Base-by-base conservation (phyloP, 2,329 filamentous ascomycete species). In the Cladosporium colombiae region DNA sequence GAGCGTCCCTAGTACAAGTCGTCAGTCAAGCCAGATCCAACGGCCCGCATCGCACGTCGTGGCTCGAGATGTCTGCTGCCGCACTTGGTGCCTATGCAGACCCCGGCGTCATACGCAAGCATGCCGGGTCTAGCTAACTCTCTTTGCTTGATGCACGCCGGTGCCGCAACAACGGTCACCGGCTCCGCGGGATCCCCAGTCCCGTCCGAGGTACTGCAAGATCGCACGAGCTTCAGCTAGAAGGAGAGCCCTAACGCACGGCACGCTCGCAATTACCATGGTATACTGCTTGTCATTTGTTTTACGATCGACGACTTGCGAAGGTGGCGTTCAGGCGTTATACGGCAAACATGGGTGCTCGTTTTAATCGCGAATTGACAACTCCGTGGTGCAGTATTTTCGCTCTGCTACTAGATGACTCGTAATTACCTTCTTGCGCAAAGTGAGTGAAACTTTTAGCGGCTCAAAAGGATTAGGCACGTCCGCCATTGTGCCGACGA, bases 1-100 rank as follows among this genome's bases (percentile, higher is more conserved):
- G n/a, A 61, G 58, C 33, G 58, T 53, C 27, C 21, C 59, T 52
- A 62, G 59, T 64, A 35, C 35, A 58, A 44, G 50, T 63, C 50
- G 53, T 65, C 62, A 50, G 18, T 40, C 40, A 62, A 65, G 56
- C 62, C 62, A 65, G 53, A 65, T 65, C 40, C 50, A 50, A 65
- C 62, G 62, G 62, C 37, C 62, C 62, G 62, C 62, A 65, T 65
- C 53, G 62, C 37, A 27, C 50, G 29, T 62, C 46, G 59, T 62
- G 59, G 58, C 40, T 61, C 25, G n/a, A 27, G 58, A 61, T 61
- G 58, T 50, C 58, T 50, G 37, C 40, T 31, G 37, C 58, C 58
- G 60, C 60, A 49, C 37, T 29, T 53, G 60, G 60, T 53, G 18
- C 60, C 33, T 50, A 56, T 63, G 61, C 50, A 40, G 61, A 55